Base-by-base conservation (phyloP, 768 basidiomycete genomes). In the Erythrobasidium yunnanense region DNA sequence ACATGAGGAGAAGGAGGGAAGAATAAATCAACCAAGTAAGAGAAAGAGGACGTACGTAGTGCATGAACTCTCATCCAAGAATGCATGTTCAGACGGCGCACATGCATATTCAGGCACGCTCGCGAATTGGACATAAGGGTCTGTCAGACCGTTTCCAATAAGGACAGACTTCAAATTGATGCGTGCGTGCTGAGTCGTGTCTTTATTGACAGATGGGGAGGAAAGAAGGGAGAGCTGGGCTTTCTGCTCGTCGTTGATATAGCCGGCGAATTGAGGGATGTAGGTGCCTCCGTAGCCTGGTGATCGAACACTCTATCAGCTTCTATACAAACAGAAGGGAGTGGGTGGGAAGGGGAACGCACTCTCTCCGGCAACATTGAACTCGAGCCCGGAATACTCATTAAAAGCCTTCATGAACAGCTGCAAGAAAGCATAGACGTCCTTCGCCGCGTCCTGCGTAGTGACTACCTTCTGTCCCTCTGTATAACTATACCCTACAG, bases 401-500 rank as follows among this genome's bases (percentile, higher is more conserved):
- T 85, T 82, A 80, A 83, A 91, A 45, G 85, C 81, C n/a, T 78
- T 77, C 65, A 88, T 77, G 82, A 90, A 90, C 46, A 90, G 81
- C 71, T 88, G 81, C 50, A 88, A 78, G 80, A 89, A 89, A 2
- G 85, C 85, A 67, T 77, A 78, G 13, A 99, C 90, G 67, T 97
- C 92, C 76, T 87, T 82, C 20, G 88, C 93, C 1, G 90, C 90
- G 22, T 84, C 84, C 2, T 89, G 89, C 60, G 85, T 87, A 49
- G 82, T 88, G 76, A 84, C 82, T 54, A 96, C 87, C 1, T 80
- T 81, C 1, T 83, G 84, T 35, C 84, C 84, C 38, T 87, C 84
- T 13, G 84, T 81, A 74, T 92, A 96, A 0, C 88, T 91, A 77
- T 81, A 93, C 32, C 93, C 92, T 38, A 95, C 92, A 63, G 86